Percentiles rank a stretch among this genome's conserved stretches.
phyloP scores from a whole-genome alignment of 1,284 basidiomycete species.

The Pholiota adiposa region DNA sequence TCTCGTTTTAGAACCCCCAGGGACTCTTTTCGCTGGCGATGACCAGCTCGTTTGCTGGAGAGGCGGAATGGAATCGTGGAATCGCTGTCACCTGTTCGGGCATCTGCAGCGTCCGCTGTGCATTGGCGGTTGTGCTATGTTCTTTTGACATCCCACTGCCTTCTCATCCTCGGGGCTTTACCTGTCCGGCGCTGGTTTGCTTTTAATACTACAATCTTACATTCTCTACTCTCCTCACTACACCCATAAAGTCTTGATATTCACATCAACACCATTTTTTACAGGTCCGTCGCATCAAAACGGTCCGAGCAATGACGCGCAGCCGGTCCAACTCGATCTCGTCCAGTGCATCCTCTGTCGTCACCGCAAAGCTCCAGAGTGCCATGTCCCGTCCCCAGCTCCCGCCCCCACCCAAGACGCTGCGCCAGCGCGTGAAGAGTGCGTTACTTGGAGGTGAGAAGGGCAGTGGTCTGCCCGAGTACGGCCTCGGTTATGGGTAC shows the following conservation, averaged over 20 bases:
- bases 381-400: slow-evolving; percentile 32
- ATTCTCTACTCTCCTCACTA: not conserved
- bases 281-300: slow-evolving; percentile 55
- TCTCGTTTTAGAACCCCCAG: not conserved
- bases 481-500: slow-evolving; percentile 36
- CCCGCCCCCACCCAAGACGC: slow-evolving; percentile 22
- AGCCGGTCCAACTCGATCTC: slow-evolving; percentile 38
- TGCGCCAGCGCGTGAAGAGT: slow-evolving; percentile 49
- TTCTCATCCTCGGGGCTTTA: not conserved
- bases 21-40: not conserved
- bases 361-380: slow-evolving; percentile 26
- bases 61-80: not conserved
- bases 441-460: slow-evolving; percentile 71
- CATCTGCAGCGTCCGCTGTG: not conserved
- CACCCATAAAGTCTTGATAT: not conserved
- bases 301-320: slow-evolving; percentile 45
- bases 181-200: not conserved
- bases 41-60: not conserved
- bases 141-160: not conserved
- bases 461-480: slow-evolving; percentile 55
- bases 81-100: not conserved
- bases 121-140: not conserved
- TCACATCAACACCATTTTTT: not conserved
- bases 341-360: slow-evolving; percentile 26
- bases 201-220: not conserved